Evolutionary conservation across 768 basidiomycete species (phyloP).

Genomic region (Pisolithus microcarpus): DNA sequence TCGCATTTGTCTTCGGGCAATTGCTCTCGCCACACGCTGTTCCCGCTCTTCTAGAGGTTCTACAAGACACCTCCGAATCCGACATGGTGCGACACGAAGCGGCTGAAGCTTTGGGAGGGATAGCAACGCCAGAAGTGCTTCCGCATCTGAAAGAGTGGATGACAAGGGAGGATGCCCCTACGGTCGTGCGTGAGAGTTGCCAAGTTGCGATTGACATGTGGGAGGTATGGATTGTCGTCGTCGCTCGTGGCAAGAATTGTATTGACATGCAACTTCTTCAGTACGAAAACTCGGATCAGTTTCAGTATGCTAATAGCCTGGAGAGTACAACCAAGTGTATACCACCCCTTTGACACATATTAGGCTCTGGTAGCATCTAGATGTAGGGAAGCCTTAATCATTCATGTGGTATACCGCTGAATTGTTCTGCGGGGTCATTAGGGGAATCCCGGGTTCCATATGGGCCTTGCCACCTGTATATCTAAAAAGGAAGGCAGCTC

Average conservation of each 20-base stretch:
- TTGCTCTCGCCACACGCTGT: constrained; percentile 84
- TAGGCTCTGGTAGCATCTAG: too few species aligned
- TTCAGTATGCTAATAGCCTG: constrained; percentile 66
- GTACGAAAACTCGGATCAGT: constrained; percentile 77
- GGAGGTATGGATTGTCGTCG: constrained; percentile 50
- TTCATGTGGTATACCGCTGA: too few species aligned
- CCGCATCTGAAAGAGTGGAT: constrained; percentile 84
- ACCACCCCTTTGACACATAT: too few species aligned
- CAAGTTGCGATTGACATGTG: constrained; percentile 97
- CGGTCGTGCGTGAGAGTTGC: constrained; percentile 92
- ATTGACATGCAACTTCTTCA: constrained; percentile 19
- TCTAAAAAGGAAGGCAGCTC: too few species aligned
- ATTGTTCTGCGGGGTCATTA: too few species aligned
- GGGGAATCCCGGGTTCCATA: too few species aligned
- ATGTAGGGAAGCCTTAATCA: too few species aligned
- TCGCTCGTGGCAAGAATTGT: neutral
- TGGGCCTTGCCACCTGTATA: too few species aligned
- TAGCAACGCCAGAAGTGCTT: constrained; percentile 87
- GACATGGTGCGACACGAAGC: constrained; percentile 99
- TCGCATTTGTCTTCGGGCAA: constrained; percentile 98
- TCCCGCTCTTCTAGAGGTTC: constrained; percentile 71
- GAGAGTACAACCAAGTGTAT: constrained; percentile 1
- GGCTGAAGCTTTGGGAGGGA: constrained; percentile 97
- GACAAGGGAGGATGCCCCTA: constrained; percentile 66
- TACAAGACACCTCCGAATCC: constrained; percentile 66